A percentile compares a stretch with the other conserved stretches of the same genome.
Evolutionary conservation across 2,329 filamentous ascomycete genomes (phyloP).

Genomic region (Pezizomycotina sp.): DNA sequence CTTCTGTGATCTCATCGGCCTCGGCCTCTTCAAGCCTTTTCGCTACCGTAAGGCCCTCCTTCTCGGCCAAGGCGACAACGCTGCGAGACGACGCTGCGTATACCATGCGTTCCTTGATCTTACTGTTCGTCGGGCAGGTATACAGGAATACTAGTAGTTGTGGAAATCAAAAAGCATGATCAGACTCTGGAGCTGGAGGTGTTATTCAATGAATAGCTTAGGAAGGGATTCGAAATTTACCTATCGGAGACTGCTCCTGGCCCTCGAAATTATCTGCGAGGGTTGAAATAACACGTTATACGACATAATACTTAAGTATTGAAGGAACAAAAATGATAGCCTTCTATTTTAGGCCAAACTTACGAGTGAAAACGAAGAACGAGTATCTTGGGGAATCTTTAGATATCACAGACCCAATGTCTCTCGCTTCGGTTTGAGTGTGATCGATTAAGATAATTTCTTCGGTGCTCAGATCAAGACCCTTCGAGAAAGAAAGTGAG

Average conservation of each 20-base stretch:
- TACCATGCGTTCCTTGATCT: conserved; percentile 72
- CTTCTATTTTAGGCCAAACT: conserved; percentile 6
- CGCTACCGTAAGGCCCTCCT: conserved; percentile 46
- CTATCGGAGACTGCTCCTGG: conserved; percentile 39
- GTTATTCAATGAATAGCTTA: no score
- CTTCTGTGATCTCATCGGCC: conserved; percentile 53
- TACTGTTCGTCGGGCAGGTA: conserved; percentile 54
- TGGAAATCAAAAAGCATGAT: no score
- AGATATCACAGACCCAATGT: conserved; percentile 46
- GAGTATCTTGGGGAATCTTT: conserved; percentile 56
- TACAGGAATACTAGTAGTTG: conserved; percentile 52
- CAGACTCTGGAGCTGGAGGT: no score
- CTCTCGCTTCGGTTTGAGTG: conserved; percentile 39
- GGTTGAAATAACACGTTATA: no score
- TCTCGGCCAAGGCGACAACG: conserved; percentile 49
- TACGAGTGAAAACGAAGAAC: conserved; percentile 48
- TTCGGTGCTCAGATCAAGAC: conserved; percentile 54
- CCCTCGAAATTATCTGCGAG: conserved; percentile 41
- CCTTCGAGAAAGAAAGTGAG: no score
- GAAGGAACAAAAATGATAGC: no score
- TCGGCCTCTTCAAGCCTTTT: conserved; percentile 47
- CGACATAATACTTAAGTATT: no score
- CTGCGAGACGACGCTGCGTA: conserved; percentile 45
- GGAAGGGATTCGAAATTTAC: conserved; percentile 9
- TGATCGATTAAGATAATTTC: conserved; percentile 45